Conservation (phyloP, 108 stramenopile species). For the Halocafeteria seosinensis region DNA sequence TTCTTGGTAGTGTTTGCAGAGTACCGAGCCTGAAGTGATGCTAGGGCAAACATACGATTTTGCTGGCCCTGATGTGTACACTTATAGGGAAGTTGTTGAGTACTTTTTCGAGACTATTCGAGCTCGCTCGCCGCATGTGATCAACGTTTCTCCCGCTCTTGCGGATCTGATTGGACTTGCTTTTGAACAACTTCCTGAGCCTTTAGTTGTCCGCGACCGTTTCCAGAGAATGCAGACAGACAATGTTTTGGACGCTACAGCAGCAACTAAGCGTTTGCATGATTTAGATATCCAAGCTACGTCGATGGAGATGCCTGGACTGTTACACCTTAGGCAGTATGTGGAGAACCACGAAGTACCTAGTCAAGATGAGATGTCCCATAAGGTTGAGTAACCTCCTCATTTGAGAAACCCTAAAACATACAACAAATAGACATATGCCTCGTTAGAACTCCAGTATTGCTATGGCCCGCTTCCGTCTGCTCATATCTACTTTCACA, state of each 20-base stretch:
- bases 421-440: too few relatives aligned
- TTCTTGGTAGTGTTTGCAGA: too few relatives aligned
- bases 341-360: background rate
- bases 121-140: constrained; percentile 31
- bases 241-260: background rate
- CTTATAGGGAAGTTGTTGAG: constrained; percentile 66
- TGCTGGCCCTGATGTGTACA: constrained; percentile 72
- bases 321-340: background rate
- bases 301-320: background rate
- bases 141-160: constrained; percentile 41
- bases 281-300: background rate
- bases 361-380: too few relatives aligned
- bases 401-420: too few relatives aligned
- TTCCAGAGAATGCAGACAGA: constrained; percentile 40
- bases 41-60: constrained; percentile 69
- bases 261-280: background rate
- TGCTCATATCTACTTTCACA: too few relatives aligned
- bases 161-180: constrained; percentile 39
- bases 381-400: too few relatives aligned
- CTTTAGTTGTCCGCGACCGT: constrained; percentile 54
- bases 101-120: constrained; percentile 69
- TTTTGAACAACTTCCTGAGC: constrained; percentile 39
- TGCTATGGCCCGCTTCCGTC: too few relatives aligned
- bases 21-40: constrained; percentile 53
- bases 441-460: too few relatives aligned